Conservation (phyloP, 139 green algal species). For the Closterium sp. region DNA sequence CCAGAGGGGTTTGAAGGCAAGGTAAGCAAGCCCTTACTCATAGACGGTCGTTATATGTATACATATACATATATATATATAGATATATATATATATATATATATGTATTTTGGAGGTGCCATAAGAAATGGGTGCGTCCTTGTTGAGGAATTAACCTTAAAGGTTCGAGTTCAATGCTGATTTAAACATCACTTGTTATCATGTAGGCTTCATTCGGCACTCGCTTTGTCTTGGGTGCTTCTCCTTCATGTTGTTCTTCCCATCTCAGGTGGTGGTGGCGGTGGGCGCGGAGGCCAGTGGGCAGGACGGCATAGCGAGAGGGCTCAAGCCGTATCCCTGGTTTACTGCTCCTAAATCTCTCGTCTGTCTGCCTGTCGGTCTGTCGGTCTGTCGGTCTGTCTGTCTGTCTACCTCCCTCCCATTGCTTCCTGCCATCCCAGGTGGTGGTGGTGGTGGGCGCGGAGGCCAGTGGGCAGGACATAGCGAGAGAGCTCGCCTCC, state of each 20-base stretch:
- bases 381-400: constrained; percentile 1
- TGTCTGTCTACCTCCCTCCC: constrained; percentile 4
- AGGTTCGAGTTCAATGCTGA: no score
- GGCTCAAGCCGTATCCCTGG: constrained; percentile 63
- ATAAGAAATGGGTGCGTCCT: no score
- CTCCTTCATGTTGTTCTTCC: neutral
- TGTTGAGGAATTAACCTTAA: no score
- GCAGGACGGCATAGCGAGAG: constrained; percentile 52
- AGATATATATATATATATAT: no score
- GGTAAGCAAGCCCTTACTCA: no score
- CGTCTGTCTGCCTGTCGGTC: neutral
- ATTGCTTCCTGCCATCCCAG: constrained; percentile 3
- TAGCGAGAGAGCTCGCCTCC: constrained; percentile 59
- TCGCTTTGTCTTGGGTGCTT: neutral
- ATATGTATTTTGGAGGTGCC: no score
- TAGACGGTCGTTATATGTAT: no score
- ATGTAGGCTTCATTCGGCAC: no score
- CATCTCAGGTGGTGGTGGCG: constrained; percentile 59
- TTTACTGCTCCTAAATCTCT: no score
- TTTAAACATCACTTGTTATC: no score
- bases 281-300: constrained; percentile 57
- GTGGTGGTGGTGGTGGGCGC: constrained; percentile 68
- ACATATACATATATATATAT: no score
- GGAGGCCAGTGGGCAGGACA: constrained; percentile 36
- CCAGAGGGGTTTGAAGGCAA: constrained; percentile 59